Evolutionary conservation across 176 grass and related monocot species (phyloP).

Genomic region (Hyparrhenia diplandra): DNA sequence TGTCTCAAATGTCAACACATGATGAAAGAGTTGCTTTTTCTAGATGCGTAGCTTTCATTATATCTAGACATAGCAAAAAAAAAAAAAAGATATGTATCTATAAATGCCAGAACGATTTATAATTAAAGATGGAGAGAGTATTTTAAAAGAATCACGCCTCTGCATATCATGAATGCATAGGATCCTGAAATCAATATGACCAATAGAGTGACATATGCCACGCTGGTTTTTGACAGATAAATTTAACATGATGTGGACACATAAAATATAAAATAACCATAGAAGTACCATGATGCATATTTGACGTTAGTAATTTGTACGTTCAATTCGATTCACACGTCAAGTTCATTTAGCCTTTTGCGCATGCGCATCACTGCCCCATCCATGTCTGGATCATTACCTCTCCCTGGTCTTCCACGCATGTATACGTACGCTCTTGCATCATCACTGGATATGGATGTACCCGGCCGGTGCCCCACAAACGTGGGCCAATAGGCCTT

Average conservation of each 20-base stretch:
- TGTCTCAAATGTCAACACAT: too few species aligned
- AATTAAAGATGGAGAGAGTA: too few species aligned
- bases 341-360: too few species aligned
- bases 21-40: too few species aligned
- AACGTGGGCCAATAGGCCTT: background rate
- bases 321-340: background rate
- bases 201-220: background rate
- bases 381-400: background rate
- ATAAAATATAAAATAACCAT: background rate
- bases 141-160: too few species aligned
- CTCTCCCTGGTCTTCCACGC: background rate
- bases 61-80: too few species aligned
- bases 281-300: background rate
- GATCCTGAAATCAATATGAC: too few species aligned
- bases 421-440: slow-evolving; percentile 22
- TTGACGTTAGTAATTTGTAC: background rate
- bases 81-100: too few species aligned
- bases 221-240: background rate
- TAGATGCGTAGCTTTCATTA: too few species aligned
- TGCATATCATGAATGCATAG: too few species aligned
- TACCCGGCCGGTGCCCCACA: background rate
- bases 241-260: background rate
- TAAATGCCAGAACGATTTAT: too few species aligned
- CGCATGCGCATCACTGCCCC: background rate
- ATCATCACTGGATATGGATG: slow-evolving; percentile 15